phyloP scores from a whole-genome alignment of 352 stramenopile species.

The Phytophthora multivora region DNA sequence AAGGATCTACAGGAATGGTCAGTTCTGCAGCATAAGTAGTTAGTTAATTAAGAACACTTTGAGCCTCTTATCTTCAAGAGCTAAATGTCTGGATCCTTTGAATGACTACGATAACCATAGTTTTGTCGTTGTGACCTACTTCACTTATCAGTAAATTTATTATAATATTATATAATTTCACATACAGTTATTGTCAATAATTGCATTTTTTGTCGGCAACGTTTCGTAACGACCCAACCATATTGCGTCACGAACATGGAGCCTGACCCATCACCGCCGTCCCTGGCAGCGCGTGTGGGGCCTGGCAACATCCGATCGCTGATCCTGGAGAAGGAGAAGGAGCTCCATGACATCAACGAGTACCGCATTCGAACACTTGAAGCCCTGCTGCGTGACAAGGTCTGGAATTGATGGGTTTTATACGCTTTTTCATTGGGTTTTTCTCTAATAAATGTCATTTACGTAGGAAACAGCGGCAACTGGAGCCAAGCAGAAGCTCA shows the following conservation, averaged over 20 bases:
- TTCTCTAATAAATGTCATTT: slow-evolving; percentile 1
- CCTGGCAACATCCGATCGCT: slow-evolving; percentile 83
- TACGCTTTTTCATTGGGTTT: slow-evolving; percentile 1
- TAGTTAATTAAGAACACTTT: too few species aligned
- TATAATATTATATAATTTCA: too few species aligned
- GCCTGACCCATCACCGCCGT: slow-evolving; percentile 7
- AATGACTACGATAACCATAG: too few species aligned
- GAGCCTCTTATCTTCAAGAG: too few species aligned
- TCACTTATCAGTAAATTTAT: too few species aligned
- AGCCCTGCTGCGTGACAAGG: slow-evolving; percentile 78
- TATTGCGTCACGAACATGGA: slow-evolving; percentile 4
- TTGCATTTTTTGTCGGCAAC: neutral
- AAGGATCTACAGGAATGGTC: too few species aligned
- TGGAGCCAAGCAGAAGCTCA: slow-evolving; percentile 75
- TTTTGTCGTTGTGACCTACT: too few species aligned
- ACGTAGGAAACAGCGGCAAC: slow-evolving; percentile 45
- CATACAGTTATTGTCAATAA: too few species aligned
- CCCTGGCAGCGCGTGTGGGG: slow-evolving; percentile 36
- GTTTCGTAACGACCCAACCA: neutral
- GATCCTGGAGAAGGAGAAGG: slow-evolving; percentile 91
- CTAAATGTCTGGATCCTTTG: too few species aligned
- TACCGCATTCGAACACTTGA: slow-evolving; percentile 87
- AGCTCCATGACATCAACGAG: slow-evolving; percentile 94
- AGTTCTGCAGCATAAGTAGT: too few species aligned
- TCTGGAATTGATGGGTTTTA: slow-evolving; percentile 9